phyloP scores from a whole-genome alignment of 441 rosid genomes.

The Aleurites moluccanus region DNA sequence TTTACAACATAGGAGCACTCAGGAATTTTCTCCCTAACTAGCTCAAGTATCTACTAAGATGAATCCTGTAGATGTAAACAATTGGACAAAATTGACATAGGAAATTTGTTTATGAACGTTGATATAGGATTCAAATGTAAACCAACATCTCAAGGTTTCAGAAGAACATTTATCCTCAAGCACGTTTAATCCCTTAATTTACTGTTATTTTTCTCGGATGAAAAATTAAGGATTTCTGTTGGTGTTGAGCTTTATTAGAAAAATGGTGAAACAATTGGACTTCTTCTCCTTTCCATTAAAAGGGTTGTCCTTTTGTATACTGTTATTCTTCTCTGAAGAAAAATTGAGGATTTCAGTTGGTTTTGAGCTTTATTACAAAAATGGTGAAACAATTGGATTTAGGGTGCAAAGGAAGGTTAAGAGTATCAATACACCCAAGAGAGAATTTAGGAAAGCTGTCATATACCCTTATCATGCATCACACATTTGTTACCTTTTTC shows the following conservation, averaged over 20 bases:
- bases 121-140: too few relatives aligned
- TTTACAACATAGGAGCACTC: too few relatives aligned
- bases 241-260: neutral
- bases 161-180: neutral
- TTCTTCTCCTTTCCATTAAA: conserved; percentile 1
- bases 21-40: neutral
- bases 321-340: too few relatives aligned
- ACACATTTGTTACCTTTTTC: neutral
- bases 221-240: neutral
- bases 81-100: too few relatives aligned
- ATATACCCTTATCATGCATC: neutral
- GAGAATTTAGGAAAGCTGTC: neutral
- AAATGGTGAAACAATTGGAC: neutral
- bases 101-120: too few relatives aligned
- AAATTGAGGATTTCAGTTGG: too few relatives aligned
- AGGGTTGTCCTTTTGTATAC: too few relatives aligned
- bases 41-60: neutral
- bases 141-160: neutral
- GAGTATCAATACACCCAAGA: neutral
- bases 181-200: neutral
- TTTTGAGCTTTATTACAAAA: too few relatives aligned
- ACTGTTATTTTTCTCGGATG: neutral
- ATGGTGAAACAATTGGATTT: too few relatives aligned
- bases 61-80: neutral
- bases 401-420: neutral